A percentile compares a stretch with the other conserved stretches of the same genome.
These are phyloP conservation scores for Volvox africanus DNA, from an alignment of 139 green algal genomes.

Conservation along the genomic window DNA sequence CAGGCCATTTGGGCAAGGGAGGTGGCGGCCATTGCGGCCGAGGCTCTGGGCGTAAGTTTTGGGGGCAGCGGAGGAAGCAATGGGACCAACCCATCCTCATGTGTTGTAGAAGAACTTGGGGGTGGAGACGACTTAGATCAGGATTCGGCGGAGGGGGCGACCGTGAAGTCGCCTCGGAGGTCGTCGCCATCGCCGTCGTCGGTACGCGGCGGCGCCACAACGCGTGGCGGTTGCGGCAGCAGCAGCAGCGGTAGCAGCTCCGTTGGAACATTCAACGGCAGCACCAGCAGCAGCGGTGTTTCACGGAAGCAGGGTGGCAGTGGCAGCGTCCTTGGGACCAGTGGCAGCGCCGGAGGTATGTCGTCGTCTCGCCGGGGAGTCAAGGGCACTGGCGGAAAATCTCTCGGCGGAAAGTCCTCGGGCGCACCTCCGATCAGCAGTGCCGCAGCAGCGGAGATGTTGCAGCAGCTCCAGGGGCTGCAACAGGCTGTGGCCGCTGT, in stretches of 20 bases:
- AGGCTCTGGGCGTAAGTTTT: constrained; percentile 19
- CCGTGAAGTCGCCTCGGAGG: no score
- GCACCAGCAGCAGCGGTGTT: not conserved
- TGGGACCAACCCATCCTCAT: not conserved
- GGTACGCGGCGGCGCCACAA: not conserved
- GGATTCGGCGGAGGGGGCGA: not conserved
- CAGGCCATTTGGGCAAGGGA: constrained; percentile 27
- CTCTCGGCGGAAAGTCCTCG: not conserved
- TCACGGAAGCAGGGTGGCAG: not conserved
- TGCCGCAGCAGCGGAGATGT: constrained; percentile 29
- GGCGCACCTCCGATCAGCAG: not conserved
- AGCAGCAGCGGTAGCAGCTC: not conserved
- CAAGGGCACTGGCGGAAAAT: constrained; percentile 14
- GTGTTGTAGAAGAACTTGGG: constrained; percentile 22
- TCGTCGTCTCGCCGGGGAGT: not conserved
- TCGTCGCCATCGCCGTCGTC: not conserved
- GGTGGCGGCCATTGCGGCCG: constrained; percentile 25
- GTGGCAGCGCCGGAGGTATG: not conserved
- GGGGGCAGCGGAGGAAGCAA: not conserved
- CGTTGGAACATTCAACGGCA: not conserved
- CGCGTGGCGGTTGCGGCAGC: not conserved
- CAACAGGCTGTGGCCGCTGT: constrained; percentile 42
- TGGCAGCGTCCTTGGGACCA: no score
- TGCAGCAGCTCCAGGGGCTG: constrained; percentile 49
- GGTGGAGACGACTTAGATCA: constrained; percentile 7